Evolutionary conservation across 129 eudicot species (phyloP), one percentile per base, ranked within the genome.

Genomic region (Scalesia atractyloides): DNA sequence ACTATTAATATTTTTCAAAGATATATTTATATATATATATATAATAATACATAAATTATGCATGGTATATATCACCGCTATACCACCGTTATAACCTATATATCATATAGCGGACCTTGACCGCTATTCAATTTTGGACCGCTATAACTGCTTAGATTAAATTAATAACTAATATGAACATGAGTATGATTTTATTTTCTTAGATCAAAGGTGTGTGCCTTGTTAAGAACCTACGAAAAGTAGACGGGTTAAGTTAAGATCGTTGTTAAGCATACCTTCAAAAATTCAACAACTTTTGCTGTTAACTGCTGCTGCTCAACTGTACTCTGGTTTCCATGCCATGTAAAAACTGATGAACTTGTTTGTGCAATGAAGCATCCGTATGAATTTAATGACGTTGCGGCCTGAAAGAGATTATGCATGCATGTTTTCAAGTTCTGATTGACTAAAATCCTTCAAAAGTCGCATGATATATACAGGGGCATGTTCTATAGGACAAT

Each of bases 261-360:
- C 47, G 16, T 50, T 6, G 24, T 37, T 34, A 71, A 9, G 26
- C 71, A 60, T 75, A 94, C 99, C 97, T 90, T 94, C 73, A 94
- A 72, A 80, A 86, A 83, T 17, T 90, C 97, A n/a, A 91, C 91
- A 81, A 94, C 82, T 80, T 88, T 88, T 51, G 78, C 84, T 33
- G 90, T 91, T 57, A 94, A 60, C 69, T 94, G 87, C 72, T 94
- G 97, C 84, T 94, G 97, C 74, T 86, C 97, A 73, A 77, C 75
- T 46, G 93, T 84, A 77, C 96, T 86, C 66, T 90, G 98, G 74
- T 73, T 86, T 39, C 98, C 98, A 64, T 84, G 82, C 99, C 99
- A 94, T 66, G 66, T 71, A 66, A 83, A 88, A 59, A 88, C 36
- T 18, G 97, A 57, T 79, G 97, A 71, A 49, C 89, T 86, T 69